phyloP scores from a whole-genome alignment of 202 grass and related monocot genomes.

The Setaria italica region DNA sequence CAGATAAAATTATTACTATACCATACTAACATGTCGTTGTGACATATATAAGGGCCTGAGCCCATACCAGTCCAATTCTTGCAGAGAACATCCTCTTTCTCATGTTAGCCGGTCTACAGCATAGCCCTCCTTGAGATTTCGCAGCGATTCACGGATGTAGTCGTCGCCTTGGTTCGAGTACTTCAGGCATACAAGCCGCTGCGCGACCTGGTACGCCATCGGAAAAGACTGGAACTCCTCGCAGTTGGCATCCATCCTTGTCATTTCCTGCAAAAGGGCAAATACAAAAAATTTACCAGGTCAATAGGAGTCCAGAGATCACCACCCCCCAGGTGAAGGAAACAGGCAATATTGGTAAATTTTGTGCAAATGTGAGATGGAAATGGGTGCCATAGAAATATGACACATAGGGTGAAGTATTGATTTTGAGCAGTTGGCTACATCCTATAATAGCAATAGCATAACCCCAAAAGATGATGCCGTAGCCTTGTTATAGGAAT shows the following conservation, averaged over 20 bases:
- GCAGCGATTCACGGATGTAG: conserved; percentile 68
- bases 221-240: conserved; percentile 71
- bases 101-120: conserved; percentile 54
- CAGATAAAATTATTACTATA: too few relatives aligned
- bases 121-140: conserved; percentile 73
- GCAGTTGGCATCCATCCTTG: conserved; percentile 70
- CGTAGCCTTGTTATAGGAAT: background rate
- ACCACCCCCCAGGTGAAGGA: background rate
- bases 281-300: background rate
- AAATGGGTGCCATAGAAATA: background rate
- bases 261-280: conserved; percentile 60
- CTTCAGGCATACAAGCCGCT: conserved; percentile 86
- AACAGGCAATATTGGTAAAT: background rate
- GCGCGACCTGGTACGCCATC: conserved; percentile 66
- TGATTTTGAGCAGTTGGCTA: background rate
- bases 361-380: background rate
- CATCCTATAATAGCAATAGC: background rate
- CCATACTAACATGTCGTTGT: too few relatives aligned
- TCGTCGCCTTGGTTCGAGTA: conserved; percentile 88
- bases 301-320: background rate
- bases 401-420: background rate
- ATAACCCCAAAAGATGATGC: background rate
- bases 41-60: too few relatives aligned
- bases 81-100: background rate
- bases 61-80: background rate